Evolutionary conservation across 441 rosid genomes (phyloP).

Genomic region (Bocquillonia castaneifolia): DNA sequence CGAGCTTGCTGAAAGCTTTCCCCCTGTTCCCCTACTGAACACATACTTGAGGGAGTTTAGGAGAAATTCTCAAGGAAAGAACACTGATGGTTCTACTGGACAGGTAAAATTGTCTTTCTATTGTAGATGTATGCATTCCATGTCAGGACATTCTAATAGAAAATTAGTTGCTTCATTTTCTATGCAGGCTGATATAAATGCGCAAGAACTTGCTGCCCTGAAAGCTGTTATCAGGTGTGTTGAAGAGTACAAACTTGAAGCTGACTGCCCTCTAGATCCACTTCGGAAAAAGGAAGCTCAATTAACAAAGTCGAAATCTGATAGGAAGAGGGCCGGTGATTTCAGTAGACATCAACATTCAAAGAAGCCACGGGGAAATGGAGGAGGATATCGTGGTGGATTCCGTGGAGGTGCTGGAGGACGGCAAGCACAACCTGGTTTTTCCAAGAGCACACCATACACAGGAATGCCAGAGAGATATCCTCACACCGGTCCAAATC

Average conservation of each 20-base stretch:
- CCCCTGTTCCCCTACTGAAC: slow-evolving; percentile 67
- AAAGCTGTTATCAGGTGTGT: slow-evolving; percentile 74
- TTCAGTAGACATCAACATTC: slow-evolving; percentile 63
- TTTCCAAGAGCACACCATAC: slow-evolving; percentile 27
- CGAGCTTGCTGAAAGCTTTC: slow-evolving; percentile 58
- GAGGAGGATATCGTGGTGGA: slow-evolving; percentile 38
- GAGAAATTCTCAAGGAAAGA: slow-evolving; percentile 57
- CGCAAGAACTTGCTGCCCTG: slow-evolving; percentile 65
- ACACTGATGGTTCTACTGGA: slow-evolving; percentile 25
- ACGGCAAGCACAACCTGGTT: slow-evolving; percentile 37
- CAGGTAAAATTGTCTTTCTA: slow-evolving; percentile 37
- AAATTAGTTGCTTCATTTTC: slow-evolving; percentile 7
- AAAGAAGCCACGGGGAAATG: slow-evolving; percentile 63
- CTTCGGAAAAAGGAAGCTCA: slow-evolving; percentile 57
- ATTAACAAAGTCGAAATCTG: slow-evolving; percentile 78
- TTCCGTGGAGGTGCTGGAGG: slow-evolving; percentile 43
- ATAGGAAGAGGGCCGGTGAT: slow-evolving; percentile 64
- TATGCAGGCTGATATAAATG: slow-evolving; percentile 59
- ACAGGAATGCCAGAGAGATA: slow-evolving; percentile 36
- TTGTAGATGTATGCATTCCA: not conserved
- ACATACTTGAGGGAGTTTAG: slow-evolving; percentile 63
- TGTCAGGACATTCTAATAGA: slow-evolving; percentile 2
- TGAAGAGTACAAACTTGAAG: slow-evolving; percentile 80
- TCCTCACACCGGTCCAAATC: slow-evolving; percentile 32
- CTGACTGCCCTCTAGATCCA: slow-evolving; percentile 60